Evolutionary conservation across 2,329 filamentous ascomycete species (phyloP), one percentile per base, ranked within the genome.

Genomic region (Arthrobotrys megalospora): DNA sequence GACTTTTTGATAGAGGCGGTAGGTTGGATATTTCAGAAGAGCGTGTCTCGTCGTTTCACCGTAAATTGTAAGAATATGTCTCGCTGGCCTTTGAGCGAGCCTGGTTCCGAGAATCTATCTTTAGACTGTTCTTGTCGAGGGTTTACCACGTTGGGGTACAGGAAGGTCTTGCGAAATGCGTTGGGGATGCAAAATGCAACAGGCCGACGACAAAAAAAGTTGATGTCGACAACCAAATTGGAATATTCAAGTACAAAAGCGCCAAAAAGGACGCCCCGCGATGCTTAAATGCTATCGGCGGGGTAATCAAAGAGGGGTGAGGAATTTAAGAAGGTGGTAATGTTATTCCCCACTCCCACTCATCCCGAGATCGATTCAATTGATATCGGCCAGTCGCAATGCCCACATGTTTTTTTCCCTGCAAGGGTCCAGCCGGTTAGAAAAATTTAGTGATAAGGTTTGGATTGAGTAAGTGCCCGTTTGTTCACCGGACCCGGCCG

Each of bases 381-480:
- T 4, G 52, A 38, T 21, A 12, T 58, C 34, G 32, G 16, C 52
- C 52, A 58, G 52, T 58, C 16, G 52, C 52, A 32, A 24, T 21
- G 52, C 52, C 52, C 52, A 58, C 52, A 36, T 58, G 52, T 6
- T 58, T 7, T 45, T 45, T 43, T n/a, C 41, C 50, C 6, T n/a
- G 24, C 10, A n/a, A 38, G 8, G 36, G 12, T 32, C 52, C n/a
- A n/a, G n/a, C n/a, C n/a, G n/a, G n/a, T n/a, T 38, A 58, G 52
- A 58, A 34, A 53, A 16, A 36, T 55, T 58, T 38, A 21, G 7
- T n/a, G 52, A 38, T 58, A 58, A 58, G 52, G 52, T 58, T 58
- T 38, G 52, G 52, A 10, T 36, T 58, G 32, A 38, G 6, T 38
- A 38, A 38, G 36, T 53, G 21, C 48, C 48, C 48, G 48, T 8